Conservation (phyloP, 1,139 yeast species). For the Ogataea hybrid region DNA sequence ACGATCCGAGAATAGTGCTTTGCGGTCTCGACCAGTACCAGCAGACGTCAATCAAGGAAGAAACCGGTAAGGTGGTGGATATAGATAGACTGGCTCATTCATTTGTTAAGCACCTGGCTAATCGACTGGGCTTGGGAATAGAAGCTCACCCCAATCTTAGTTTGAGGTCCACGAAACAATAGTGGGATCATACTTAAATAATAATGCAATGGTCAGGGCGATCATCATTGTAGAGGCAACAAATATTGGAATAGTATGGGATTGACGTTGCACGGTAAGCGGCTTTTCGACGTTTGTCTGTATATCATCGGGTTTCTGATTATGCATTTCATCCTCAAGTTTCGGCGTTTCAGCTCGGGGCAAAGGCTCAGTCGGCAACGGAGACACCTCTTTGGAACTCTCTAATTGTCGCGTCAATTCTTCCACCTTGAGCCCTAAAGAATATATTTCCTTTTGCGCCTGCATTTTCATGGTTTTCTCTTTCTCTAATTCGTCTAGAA, state of each 20-base stretch:
- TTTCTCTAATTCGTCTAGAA: slow-evolving; percentile 6
- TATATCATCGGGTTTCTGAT: too few species aligned
- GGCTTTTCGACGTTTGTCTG: too few species aligned
- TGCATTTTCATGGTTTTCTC: slow-evolving; percentile 1
- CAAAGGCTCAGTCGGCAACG: not conserved
- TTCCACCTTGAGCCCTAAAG: not conserved
- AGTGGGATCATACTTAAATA: not conserved
- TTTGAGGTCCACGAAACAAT: not conserved
- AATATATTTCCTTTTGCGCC: slow-evolving; percentile 4
- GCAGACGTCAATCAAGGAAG: slow-evolving; percentile 46
- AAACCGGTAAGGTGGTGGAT: slow-evolving; percentile 9
- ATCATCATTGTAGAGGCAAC: too few species aligned
- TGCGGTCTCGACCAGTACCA: slow-evolving; percentile 74
- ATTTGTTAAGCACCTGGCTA: slow-evolving; percentile 3
- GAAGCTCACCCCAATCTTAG: too few species aligned
- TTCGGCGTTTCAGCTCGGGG: not conserved
- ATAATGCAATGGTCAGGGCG: too few species aligned
- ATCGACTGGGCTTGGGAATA: not conserved
- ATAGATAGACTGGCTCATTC: slow-evolving; percentile 1
- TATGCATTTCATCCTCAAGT: too few species aligned
- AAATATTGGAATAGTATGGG: too few species aligned
- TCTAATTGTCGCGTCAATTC: slow-evolving; percentile 3
- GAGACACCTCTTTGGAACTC: not conserved
- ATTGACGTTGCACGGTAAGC: too few species aligned
- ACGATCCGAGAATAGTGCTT: slow-evolving; percentile 60